Percentiles rank a stretch among this genome's conserved stretches.
These are phyloP conservation scores for Singerocomus inundabilis DNA, from an alignment of 1,284 basidiomycete genomes.

Conservation along the genomic window DNA sequence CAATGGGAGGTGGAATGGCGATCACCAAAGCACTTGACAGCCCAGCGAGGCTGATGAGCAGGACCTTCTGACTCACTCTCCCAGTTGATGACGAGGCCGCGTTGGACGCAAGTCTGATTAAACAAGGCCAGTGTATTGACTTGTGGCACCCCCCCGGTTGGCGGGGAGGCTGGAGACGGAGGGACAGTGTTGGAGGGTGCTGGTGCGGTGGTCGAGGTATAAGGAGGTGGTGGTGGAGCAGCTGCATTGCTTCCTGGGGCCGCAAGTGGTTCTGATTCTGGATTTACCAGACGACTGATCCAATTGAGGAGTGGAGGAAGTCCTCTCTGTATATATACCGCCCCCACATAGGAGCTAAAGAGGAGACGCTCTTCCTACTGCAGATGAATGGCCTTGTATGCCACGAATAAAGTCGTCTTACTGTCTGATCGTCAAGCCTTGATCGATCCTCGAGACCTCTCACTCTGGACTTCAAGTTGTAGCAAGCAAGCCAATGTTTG, in stretches of 20 bases:
- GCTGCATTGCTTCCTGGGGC: constrained; percentile 26
- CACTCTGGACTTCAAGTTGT: constrained; percentile 42
- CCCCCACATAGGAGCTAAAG: constrained; percentile 53
- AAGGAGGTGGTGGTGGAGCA: constrained; percentile 24
- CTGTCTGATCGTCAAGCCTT: constrained; percentile 36
- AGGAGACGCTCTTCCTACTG: constrained; percentile 46
- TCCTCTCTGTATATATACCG: constrained; percentile 47
- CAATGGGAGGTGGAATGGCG: constrained; percentile 2
- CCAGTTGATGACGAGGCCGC: constrained; percentile 41
- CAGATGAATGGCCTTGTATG: constrained; percentile 7
- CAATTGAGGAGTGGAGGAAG: constrained; percentile 41
- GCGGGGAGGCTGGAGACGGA: constrained; percentile 10
- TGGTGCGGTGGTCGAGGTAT: constrained; percentile 16
- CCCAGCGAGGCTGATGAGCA: constrained; percentile 53
- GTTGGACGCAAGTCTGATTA: constrained; percentile 52
- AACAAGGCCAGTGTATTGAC: constrained; percentile 45
- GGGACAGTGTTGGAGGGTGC: constrained; percentile 13
- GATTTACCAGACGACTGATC: constrained; percentile 49
- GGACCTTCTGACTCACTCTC: constrained; percentile 44
- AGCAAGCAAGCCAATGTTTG: constrained; percentile 41
- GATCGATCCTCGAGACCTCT: constrained; percentile 34
- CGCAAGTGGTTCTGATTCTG: constrained; percentile 37
- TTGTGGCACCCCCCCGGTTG: constrained; percentile 12
- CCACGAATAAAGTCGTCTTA: constrained; percentile 18
- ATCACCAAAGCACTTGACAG: constrained; percentile 49